Evolutionary conservation across 306 rosid genomes (phyloP).

Genomic region (Casuarina equisetifolia): DNA sequence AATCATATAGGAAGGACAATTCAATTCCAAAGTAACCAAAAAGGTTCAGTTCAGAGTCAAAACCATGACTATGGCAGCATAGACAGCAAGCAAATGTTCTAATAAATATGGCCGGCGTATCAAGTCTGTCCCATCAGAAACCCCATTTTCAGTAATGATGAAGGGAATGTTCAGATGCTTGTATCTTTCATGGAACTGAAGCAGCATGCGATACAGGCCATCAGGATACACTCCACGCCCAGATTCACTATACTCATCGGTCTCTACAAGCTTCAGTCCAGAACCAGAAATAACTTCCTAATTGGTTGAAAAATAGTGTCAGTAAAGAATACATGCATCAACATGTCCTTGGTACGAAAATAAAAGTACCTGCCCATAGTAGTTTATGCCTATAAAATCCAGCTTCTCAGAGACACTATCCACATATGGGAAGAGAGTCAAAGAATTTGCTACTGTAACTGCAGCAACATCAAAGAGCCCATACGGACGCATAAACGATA

Average conservation of each 20-base stretch:
- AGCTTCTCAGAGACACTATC: slow-evolving; percentile 78
- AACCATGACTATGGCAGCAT: slow-evolving; percentile 83
- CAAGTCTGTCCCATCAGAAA: slow-evolving; percentile 87
- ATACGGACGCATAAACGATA: slow-evolving; percentile 90
- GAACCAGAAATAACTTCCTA: slow-evolving; percentile 81
- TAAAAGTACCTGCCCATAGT: slow-evolving; percentile 84
- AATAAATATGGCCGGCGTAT: slow-evolving; percentile 85
- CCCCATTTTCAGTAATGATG: slow-evolving; percentile 84
- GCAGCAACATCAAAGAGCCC: slow-evolving; percentile 88
- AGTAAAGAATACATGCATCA: slow-evolving; percentile 20
- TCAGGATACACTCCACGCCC: slow-evolving; percentile 99
- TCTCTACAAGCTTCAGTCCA: slow-evolving; percentile 83
- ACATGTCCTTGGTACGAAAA: slow-evolving; percentile 24
- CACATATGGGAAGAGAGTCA: slow-evolving; percentile 72
- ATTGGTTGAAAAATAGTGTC: slow-evolving; percentile 28
- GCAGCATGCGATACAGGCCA: slow-evolving; percentile 89
- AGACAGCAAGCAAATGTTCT: slow-evolving; percentile 81
- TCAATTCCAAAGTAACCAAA: slow-evolving; percentile 8
- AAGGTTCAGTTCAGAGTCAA: slow-evolving; percentile 27
- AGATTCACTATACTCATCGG: slow-evolving; percentile 96
- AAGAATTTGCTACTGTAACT: slow-evolving; percentile 72
- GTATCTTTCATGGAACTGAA: slow-evolving; percentile 90
- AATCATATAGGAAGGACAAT: slow-evolving; percentile 15
- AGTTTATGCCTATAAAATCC: slow-evolving; percentile 92
- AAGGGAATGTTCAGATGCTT: slow-evolving; percentile 79